phyloP scores from a whole-genome alignment of 768 basidiomycete genomes.

The Asterophora parasitica region DNA sequence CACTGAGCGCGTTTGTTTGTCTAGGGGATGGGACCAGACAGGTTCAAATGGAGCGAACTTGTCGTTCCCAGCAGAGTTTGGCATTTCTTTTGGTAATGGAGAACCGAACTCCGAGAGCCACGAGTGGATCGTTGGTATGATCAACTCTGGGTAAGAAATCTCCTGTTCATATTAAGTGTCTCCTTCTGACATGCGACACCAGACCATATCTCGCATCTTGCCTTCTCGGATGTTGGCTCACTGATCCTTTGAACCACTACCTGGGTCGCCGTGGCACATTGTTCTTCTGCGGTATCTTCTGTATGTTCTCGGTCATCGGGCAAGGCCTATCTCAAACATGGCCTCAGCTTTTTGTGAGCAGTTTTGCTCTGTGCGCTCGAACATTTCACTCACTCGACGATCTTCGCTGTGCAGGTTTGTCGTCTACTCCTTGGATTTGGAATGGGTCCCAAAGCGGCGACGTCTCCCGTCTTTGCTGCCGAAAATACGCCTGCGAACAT shows the following conservation, averaged over 20 bases:
- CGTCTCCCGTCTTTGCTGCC: conserved; percentile 61
- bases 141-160: conserved; percentile 54
- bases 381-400: background rate
- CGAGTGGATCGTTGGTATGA: conserved; percentile 71
- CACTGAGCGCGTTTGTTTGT: background rate
- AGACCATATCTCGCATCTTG: conserved; percentile 46
- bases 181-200: conserved; percentile 7
- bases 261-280: conserved; percentile 61
- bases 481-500: conserved; percentile 79
- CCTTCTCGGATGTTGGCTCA: conserved; percentile 43
- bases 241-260: conserved; percentile 53
- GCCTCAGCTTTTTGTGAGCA: conserved; percentile 43
- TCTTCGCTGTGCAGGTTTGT: conserved; percentile 27
- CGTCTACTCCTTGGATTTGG: conserved; percentile 60
- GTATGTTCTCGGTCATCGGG: conserved; percentile 46
- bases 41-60: conserved; percentile 63
- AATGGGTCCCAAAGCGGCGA: conserved; percentile 60
- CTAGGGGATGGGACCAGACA: conserved; percentile 59
- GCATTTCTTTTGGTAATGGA: conserved; percentile 29
- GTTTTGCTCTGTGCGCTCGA: background rate
- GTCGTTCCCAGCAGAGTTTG: conserved; percentile 49
- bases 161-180: background rate
- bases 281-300: conserved; percentile 56
- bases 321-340: conserved; percentile 48
- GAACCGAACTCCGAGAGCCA: conserved; percentile 38